Evolutionary conservation across 2,329 filamentous ascomycete species (phyloP), one percentile per base, ranked within the genome.

Genomic region (Gaeumannomyces sp.): DNA sequence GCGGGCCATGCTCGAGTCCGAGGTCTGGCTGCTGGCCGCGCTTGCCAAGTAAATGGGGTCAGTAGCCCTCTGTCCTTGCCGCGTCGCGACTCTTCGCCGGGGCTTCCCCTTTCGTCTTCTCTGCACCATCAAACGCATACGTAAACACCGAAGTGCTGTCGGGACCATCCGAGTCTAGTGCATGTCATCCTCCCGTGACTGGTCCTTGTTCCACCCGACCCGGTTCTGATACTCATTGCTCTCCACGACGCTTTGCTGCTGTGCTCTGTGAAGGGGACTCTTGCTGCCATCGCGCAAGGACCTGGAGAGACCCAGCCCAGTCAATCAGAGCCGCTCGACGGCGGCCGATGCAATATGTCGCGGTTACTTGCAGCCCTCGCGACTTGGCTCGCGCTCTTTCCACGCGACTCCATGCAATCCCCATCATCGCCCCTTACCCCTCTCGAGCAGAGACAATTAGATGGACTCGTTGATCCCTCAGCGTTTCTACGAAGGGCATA

Each of bases 401-500:
- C 45, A 25, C 45, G 19, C 45, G 8, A 25, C 45, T 7, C 45
- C 45, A 22, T 53, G 22, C 14, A 14, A 11, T 53, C 45, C 7
- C 45, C 45, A 7, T 5, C 19, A 10, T 25, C 19, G 45, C 19
- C 45, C 45, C 45, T 25, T 53, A 7, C 60, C 27, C 27, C 60
- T 22, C 60, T 62, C 14, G 61, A 35, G 16, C 50, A 25, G 31
- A 62, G 61, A 11, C 68, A 70, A 58, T 67, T 57, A 31, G 63
- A 67, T 53, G 64, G 68, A 22, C 61, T 19, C 7, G 56, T 68
- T 4, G 64, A 64, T 38, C 35, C 62, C 1, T 65, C 68, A 1
- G 61, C 62, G 2, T 69, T 70, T 58, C 38, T 72, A 13, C 66
- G 70, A 22, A 67, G 70, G 62, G 69, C 66, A 2, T 71, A 66